Evolutionary conservation across 495 filamentous ascomycete species (phyloP).

Genomic region (Xylaria telfairii): DNA sequence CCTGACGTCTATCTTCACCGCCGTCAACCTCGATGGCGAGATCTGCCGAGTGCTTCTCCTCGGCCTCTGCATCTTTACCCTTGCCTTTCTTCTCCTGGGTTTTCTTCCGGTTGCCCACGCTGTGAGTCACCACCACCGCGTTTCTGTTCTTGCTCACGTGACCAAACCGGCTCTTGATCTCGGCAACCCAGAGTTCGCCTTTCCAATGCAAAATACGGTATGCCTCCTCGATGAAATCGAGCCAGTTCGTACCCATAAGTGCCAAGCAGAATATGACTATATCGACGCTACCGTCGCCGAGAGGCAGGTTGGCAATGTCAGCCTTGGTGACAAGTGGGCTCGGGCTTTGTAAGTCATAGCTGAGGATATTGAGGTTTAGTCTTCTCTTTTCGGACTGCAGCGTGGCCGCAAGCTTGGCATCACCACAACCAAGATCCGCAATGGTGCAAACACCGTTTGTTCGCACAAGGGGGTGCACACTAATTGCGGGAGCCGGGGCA

Average conservation of each 20-base stretch:
- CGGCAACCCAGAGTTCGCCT: conserved; percentile 94
- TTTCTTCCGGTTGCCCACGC: conserved; percentile 63
- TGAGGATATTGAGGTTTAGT: conserved; percentile 47
- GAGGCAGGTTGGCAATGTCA: conserved; percentile 83
- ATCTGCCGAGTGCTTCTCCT: conserved; percentile 54
- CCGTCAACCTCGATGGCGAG: conserved; percentile 60
- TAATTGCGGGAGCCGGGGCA: conserved; percentile 33
- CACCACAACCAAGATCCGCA: conserved; percentile 71
- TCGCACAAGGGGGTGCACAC: conserved; percentile 44
- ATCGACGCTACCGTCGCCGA: conserved; percentile 74
- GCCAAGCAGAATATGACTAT: conserved; percentile 93
- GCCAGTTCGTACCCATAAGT: conserved; percentile 98
- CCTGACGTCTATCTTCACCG: conserved; percentile 56
- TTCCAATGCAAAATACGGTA: conserved; percentile 86
- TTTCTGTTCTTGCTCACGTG: conserved; percentile 54
- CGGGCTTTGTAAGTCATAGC: conserved; percentile 63
- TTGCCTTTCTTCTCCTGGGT: conserved; percentile 60
- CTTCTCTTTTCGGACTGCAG: conserved; percentile 64
- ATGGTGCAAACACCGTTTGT: conserved; percentile 72
- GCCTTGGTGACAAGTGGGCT: conserved; percentile 78
- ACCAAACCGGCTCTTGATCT: conserved; percentile 92
- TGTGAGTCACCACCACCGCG: conserved; percentile 65
- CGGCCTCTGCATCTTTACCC: conserved; percentile 50
- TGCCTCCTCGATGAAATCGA: conserved; percentile 94
- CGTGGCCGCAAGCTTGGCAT: conserved; percentile 69